phyloP scores from a whole-genome alignment of 1,284 basidiomycete genomes.

The Apiotrichum gracile region DNA sequence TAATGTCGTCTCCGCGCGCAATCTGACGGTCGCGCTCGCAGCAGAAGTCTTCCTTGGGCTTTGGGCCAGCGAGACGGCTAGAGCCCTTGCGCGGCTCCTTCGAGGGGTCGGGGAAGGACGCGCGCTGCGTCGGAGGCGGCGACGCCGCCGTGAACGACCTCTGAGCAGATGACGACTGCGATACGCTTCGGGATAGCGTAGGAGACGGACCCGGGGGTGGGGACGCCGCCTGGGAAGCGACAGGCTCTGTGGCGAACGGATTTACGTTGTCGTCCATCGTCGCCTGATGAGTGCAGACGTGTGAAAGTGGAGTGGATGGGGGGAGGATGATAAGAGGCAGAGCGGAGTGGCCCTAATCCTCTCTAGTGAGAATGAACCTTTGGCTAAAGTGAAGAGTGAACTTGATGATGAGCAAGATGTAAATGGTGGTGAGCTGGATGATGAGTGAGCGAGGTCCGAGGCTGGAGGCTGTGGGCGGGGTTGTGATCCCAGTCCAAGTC shows the following conservation, averaged over 20 bases:
- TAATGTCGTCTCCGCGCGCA: slow-evolving; percentile 39
- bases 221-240: slow-evolving; percentile 1
- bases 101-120: slow-evolving; percentile 42
- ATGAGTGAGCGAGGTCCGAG: not conserved
- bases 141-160: slow-evolving; percentile 24
- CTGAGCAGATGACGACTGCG: slow-evolving; percentile 5
- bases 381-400: too few species aligned
- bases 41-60: slow-evolving; percentile 41
- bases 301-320: not conserved
- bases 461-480: too few species aligned
- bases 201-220: slow-evolving; percentile 5
- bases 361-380: not conserved
- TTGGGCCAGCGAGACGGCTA: slow-evolving; percentile 34
- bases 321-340: not conserved
- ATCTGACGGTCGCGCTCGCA: slow-evolving; percentile 45
- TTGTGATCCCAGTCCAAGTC: too few species aligned
- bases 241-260: slow-evolving; percentile 15
- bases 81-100: slow-evolving; percentile 34
- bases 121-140: slow-evolving; percentile 44
- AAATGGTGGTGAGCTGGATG: not conserved
- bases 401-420: not conserved
- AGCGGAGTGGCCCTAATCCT: not conserved
- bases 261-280: slow-evolving; percentile 19
- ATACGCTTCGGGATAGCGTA: slow-evolving; percentile 12
- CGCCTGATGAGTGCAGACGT: too few species aligned